Base-by-base conservation (phyloP, 2,329 filamentous ascomycete genomes). In the Ascochyta rabiei region DNA sequence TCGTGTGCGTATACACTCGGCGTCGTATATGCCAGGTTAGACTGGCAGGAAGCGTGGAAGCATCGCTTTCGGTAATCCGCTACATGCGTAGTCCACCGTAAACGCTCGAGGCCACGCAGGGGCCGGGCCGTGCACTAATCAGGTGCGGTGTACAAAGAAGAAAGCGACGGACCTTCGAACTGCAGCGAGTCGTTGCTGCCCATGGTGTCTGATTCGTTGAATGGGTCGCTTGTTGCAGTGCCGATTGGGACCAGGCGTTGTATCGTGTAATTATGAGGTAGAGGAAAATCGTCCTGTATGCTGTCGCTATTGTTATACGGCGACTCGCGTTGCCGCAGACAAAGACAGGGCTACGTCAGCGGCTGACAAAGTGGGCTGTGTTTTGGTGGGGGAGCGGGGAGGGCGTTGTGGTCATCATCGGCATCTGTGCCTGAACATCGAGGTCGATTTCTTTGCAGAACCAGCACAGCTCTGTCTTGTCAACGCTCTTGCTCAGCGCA, bases 231-330 rank as follows among this genome's bases (percentile, higher is more conserved):
- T 12, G 26, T 9, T 28, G 26, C 26, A 28, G 26, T 3, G 10
- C 26, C 28, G 28, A 15, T 30, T 30, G 12, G 12, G 28, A 30
- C 13, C 12, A 4, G 28, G 3, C 28, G 28, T 28, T 28, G 4
- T 30, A 33, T 39, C 7, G 39, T 49, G 52, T 48, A 42, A 49
- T 49, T 24, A 41, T 49, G 50, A 53, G 38, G 46, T 45, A 34
- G 40, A 16, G 40, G 26, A n/a, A 33, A 16, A 40, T 28, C 28
- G 34, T 24, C 19, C 16, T 37, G 39, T 33, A 21, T 48, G 15
- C n/a, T 16, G 33, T 34, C n/a, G 34, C 21, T 37, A 45, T 34
- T 49, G 51, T 18, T 45, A 41, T 40, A 51, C 21, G 23, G 31
- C 19, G 8, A 44, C 13, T 24, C 18, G 18, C 24, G 18, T n/a